Conservation (phyloP, 2,329 filamentous ascomycete genomes). For the Emmonsiellopsis sp. region DNA sequence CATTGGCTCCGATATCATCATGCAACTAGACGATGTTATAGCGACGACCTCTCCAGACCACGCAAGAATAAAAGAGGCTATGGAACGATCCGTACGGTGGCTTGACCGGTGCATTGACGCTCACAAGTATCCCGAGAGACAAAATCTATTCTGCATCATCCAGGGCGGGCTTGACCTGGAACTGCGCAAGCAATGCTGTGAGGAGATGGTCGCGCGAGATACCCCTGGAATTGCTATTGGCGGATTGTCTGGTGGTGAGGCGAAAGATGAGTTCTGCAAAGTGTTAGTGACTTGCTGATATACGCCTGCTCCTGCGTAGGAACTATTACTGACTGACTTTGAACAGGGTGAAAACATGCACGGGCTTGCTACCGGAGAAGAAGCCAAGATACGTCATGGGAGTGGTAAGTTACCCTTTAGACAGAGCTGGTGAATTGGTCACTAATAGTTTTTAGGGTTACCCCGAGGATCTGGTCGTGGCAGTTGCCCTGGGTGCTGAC, state of each 20-base stretch:
- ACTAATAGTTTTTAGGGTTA: conserved; percentile 52
- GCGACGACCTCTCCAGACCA: conserved; percentile 89
- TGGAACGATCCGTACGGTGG: conserved; percentile 91
- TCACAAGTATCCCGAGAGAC: conserved; percentile 69
- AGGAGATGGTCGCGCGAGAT: conserved; percentile 77
- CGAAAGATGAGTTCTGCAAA: conserved; percentile 82
- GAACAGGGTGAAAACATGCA: conserved; percentile 65
- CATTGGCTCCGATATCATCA: conserved; percentile 97
- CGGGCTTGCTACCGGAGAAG: conserved; percentile 68
- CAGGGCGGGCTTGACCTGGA: conserved; percentile 88
- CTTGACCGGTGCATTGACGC: conserved; percentile 88
- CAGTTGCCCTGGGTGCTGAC: conserved; percentile 85
- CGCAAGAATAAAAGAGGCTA: conserved; percentile 82
- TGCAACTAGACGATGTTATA: conserved; percentile 98
- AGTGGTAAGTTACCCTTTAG: conserved; percentile 46
- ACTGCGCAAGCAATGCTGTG: conserved; percentile 72
- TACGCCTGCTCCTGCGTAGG: neutral
- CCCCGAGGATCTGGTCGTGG: conserved; percentile 89
- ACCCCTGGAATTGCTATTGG: conserved; percentile 97
- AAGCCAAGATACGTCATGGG: conserved; percentile 99
- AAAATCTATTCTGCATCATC: conserved; percentile 98
- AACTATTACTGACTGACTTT: conserved; percentile 6
- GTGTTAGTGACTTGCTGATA: conserved; percentile 41
- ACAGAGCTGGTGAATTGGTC: neutral
- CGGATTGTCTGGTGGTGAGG: conserved; percentile 87